Conservation (phyloP, 1,284 basidiomycete species). For the Tylopilus orsonianus region DNA sequence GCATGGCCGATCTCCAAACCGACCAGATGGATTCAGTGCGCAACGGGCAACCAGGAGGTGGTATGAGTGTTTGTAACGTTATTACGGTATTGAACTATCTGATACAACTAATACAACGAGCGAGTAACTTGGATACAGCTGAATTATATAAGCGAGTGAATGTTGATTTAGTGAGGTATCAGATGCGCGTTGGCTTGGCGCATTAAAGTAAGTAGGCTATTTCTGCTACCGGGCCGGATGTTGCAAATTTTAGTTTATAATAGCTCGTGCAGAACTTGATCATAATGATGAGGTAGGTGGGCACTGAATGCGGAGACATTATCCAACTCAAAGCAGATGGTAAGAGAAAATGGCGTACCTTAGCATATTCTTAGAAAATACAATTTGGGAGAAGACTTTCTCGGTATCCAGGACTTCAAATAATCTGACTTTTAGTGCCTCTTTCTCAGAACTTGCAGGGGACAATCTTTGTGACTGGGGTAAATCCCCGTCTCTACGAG, state of each 20-base stretch:
- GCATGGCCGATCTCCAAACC: background rate
- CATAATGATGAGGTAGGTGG: slow-evolving; percentile 68
- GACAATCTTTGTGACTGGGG: slow-evolving; percentile 42
- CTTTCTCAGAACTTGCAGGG: slow-evolving; percentile 17
- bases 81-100: slow-evolving; percentile 10
- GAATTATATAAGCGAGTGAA: slow-evolving; percentile 8
- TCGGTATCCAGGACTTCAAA: slow-evolving; percentile 76
- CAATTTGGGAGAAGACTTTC: slow-evolving; percentile 76
- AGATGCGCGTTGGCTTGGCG: background rate
- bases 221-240: background rate
- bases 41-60: background rate
- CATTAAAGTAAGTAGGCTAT: background rate
- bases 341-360: slow-evolving; percentile 43
- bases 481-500: slow-evolving; percentile 66
- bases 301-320: slow-evolving; percentile 39
- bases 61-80: background rate
- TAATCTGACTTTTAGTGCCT: slow-evolving; percentile 52
- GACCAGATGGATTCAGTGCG: background rate
- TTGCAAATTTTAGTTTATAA: slow-evolving; percentile 35
- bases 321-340: background rate
- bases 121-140: slow-evolving; percentile 20
- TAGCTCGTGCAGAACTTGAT: slow-evolving; percentile 64
- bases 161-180: slow-evolving; percentile 15
- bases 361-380: slow-evolving; percentile 81
- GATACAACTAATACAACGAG: slow-evolving; percentile 26